These are phyloP conservation scores for Mucor ambiguus DNA, from an alignment of 371 early-diverging fungal species.

Conservation along the genomic window DNA sequence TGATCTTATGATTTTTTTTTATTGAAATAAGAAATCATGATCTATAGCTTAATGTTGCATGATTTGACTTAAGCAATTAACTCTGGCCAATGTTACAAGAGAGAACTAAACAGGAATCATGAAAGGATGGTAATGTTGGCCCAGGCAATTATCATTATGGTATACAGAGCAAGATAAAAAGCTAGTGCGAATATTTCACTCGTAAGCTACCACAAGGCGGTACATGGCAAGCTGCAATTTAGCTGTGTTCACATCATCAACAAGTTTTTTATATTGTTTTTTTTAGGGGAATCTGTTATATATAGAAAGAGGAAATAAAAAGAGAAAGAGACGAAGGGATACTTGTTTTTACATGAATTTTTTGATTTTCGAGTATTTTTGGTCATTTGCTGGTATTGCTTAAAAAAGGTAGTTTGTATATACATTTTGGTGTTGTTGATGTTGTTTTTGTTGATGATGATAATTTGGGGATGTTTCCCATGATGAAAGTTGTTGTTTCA, in stretches of 20 bases:
- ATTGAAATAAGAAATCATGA: constrained; percentile 1
- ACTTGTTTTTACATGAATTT: constrained; percentile 1
- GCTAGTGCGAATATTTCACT: background rate
- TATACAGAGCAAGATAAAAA: background rate
- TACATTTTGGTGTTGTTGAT: constrained; percentile 16
- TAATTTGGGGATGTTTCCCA: background rate
- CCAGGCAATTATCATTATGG: background rate
- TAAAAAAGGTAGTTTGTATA: constrained; percentile 14
- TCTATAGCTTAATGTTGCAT: background rate
- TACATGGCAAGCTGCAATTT: background rate
- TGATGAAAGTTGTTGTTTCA: background rate
- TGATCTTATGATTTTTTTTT: constrained; percentile 4
- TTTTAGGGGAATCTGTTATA: background rate
- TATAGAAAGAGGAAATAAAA: background rate
- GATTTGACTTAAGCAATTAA: background rate
- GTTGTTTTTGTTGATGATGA: background rate
- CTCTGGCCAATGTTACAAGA: background rate
- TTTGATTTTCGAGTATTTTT: background rate
- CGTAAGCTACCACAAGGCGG: background rate
- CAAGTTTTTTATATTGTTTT: background rate
- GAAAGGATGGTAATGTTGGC: background rate
- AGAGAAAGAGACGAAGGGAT: background rate
- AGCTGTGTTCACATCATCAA: background rate
- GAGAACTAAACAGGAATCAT: background rate
- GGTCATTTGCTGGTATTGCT: background rate